Percentiles rank a stretch among this genome's conserved stretches.
Conservation (phyloP, 306 rosid species). For the Neltuma alba region DNA sequence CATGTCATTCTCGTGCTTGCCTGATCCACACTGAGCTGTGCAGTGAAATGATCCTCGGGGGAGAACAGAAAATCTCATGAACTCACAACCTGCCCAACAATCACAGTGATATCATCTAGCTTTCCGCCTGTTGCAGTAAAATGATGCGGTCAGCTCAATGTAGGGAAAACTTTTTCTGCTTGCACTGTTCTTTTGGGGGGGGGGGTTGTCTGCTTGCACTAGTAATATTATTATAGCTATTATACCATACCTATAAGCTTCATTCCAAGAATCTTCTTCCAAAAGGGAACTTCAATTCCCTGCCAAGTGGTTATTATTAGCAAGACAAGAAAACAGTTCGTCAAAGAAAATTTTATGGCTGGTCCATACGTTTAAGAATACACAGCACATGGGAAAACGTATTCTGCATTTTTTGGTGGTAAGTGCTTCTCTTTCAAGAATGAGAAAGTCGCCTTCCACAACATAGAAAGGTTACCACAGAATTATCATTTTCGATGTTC, state of each 20-base stretch:
- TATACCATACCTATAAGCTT: slow-evolving; percentile 71
- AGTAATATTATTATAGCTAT: neutral
- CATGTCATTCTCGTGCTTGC: no score
- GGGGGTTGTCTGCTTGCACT: neutral
- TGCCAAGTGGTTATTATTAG: slow-evolving; percentile 38
- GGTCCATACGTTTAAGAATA: neutral
- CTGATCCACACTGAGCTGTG: no score
- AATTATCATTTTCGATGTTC: slow-evolving; percentile 5
- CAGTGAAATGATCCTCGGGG: no score
- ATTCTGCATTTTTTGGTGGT: neutral
- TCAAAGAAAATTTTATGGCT: slow-evolving; percentile 5
- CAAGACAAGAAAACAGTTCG: neutral
- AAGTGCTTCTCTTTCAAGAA: neutral
- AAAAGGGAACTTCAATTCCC: slow-evolving; percentile 83
- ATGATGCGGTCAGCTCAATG: slow-evolving; percentile 20
- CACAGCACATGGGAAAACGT: neutral
- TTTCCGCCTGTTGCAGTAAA: slow-evolving; percentile 72
- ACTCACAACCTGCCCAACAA: slow-evolving; percentile 78
- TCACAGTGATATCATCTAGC: slow-evolving; percentile 81
- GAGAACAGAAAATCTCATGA: slow-evolving; percentile 43
- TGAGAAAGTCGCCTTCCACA: slow-evolving; percentile 1
- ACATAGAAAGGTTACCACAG: neutral
- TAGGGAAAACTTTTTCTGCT: neutral
- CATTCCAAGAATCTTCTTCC: slow-evolving; percentile 93
- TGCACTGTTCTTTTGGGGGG: neutral